Base-by-base conservation (phyloP, 768 basidiomycete species). In the Coprinopsis cinerea region DNA sequence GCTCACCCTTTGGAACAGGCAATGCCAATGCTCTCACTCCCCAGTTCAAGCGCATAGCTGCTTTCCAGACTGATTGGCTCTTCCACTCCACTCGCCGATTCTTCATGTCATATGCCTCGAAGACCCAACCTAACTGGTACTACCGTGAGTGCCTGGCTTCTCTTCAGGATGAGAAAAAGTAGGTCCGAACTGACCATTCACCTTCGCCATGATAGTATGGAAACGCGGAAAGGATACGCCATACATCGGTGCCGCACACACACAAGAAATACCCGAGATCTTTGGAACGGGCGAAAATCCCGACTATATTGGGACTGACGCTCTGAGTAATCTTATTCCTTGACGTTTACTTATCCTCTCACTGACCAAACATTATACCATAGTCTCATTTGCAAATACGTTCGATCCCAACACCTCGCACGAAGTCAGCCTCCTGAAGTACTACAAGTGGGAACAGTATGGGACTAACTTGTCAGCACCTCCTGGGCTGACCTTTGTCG, bases 71-170 rank as follows among this genome's bases (percentile, higher is more conserved):
- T 0, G 79, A 82, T 51, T 52, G 62, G n/a, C 59, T 70, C 1
- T 77, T 81, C 60, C 71, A 79, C 52, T 72, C 67, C 0, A 72
- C 78, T 18, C 64, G 78, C 20, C 58, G 76, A 10, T 74, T 74
- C 60, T 73, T 81, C 55, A 56, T 79, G 30, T 56, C 72, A 35
- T 48, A 63, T 23, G 53, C 57, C 3, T 66, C 70, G 0, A 67
- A 64, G 1, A 70, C 65, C 37, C 71, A 70, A 56, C 61, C 60
- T 5, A 55, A 64, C 2, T 77, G 72, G 72, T 61, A 64, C 0
- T 74, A 65, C 55, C 53, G 74, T 75, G 34, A 50, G 66, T 64
- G 34, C 4, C 24, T 39, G 7, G 17, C 27, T n/a, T 35, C 27
- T 27, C 5, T 24, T 27, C 18, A 7, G 9, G 37, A 15, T 32